Base-by-base conservation (phyloP, 441 rosid genomes). In the Populus trichocarpa region DNA sequence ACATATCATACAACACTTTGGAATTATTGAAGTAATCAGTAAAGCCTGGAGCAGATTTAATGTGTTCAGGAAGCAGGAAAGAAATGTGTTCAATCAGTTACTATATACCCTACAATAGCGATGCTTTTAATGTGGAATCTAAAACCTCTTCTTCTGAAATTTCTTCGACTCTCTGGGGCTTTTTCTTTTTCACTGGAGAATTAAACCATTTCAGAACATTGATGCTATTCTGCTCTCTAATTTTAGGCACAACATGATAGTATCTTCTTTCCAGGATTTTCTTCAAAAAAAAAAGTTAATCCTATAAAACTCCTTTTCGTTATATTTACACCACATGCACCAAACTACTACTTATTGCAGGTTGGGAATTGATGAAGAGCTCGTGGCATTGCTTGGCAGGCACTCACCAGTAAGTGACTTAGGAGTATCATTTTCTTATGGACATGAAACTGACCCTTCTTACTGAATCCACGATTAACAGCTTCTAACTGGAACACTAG, bases 291-390 rank as follows among this genome's bases (percentile, higher is more conserved):
- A 36, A 26, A 26, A 1, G 67, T 18, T 68, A 67, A 50, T 65
- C 71, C 71, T 16, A 36, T 71, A 75, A 66, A 72, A 38, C 57
- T 18, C 67, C 25, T 36, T 76, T 33, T 69, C 13, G 32, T 53
- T 16, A 22, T 75, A 33, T 67, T 13, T 66, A 25, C 61, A 74
- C 11, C 13, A 0, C 25, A 22, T 32, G 30, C 30, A 33, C 12
- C 23, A 40, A 68, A 74, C 42, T 33, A 7, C 23, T 83, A 68
- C 0, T 33, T 25, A 67, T 76, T 77, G 50, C 86, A 96, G 98
- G 95, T 83, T 96, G 67, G 97, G 99, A 82, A 96, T 96, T 71
- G 98, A 96, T 78, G 97, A 93, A 84, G 97, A 94, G 86, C 97
- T 96, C 53, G 98, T 96, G 76, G 87, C 86, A 78, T 85, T 96